Evolutionary conservation across 257 asterid genomes (phyloP).

Genomic region (Rubia yunnanensis): DNA sequence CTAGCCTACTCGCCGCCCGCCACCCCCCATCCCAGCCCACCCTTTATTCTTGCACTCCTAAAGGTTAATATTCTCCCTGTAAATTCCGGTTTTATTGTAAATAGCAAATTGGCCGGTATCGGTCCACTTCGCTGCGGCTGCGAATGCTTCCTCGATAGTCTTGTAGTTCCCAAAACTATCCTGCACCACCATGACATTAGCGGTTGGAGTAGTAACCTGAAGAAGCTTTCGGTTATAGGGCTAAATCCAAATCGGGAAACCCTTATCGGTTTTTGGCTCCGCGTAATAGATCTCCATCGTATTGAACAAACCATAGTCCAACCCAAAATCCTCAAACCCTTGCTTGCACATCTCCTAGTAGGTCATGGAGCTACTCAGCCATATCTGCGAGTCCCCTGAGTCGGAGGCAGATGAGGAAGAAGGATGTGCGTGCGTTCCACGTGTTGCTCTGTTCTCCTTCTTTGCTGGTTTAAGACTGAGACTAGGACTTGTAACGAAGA

Average conservation of each 20-base stretch:
- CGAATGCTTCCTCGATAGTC: slow-evolving; percentile 48
- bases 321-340: slow-evolving; percentile 58
- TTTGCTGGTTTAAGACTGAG: no score
- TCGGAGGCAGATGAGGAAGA: no score
- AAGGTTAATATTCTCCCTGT: slow-evolving; percentile 51
- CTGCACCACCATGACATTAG: slow-evolving; percentile 48
- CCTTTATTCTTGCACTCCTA: no score
- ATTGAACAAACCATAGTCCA: slow-evolving; percentile 30
- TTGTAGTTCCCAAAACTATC: slow-evolving; percentile 53
- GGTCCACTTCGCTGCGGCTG: slow-evolving; percentile 43
- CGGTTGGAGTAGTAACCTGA: slow-evolving; percentile 22
- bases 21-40: no score
- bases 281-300: slow-evolving; percentile 24
- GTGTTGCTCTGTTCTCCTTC: no score
- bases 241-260: slow-evolving; percentile 53
- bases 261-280: slow-evolving; percentile 13
- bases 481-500: no score
- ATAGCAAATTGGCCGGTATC: slow-evolving; percentile 49
- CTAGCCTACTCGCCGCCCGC: no score
- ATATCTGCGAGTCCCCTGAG: no score
- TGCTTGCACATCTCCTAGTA: slow-evolving; percentile 52
- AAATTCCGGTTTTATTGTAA: slow-evolving; percentile 50
- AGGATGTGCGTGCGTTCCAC: no score
- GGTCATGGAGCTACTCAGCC: slow-evolving; percentile 78
- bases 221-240: slow-evolving; percentile 44